Evolutionary conservation across 2,329 filamentous ascomycete genomes (phyloP).

Genomic region (Diaporthe batatas): DNA sequence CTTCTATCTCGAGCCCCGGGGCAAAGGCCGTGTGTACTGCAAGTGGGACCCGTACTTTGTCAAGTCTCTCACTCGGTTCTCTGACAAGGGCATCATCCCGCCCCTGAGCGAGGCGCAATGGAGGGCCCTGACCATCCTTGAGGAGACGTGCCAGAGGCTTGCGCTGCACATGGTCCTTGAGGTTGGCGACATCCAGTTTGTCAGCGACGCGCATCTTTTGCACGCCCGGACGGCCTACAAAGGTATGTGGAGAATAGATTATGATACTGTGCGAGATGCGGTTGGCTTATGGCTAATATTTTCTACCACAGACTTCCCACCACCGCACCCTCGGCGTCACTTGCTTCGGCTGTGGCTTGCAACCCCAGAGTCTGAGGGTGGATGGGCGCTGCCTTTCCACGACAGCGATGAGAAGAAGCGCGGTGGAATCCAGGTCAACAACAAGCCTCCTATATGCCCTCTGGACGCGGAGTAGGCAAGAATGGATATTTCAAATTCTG

Average conservation of each 20-base stretch:
- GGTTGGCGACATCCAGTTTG: conserved; percentile 89
- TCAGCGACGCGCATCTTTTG: conserved; percentile 83
- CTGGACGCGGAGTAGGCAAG: conserved; percentile 78
- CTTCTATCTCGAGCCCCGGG: conserved; percentile 80
- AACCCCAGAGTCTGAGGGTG: conserved; percentile 84
- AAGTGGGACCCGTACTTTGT: conserved; percentile 96
- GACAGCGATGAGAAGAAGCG: conserved; percentile 88
- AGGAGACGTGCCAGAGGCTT: conserved; percentile 80
- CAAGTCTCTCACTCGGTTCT: conserved; percentile 80
- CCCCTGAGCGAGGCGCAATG: conserved; percentile 77
- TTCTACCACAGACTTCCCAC: conserved; percentile 61
- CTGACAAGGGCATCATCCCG: conserved; percentile 73
- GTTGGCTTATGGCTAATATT: not conserved
- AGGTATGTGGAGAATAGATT: conserved; percentile 61
- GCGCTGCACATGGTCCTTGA: conserved; percentile 88
- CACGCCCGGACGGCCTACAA: conserved; percentile 87
- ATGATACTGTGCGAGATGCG: not conserved
- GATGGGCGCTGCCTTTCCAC: conserved; percentile 86
- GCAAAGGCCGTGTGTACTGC: conserved; percentile 77
- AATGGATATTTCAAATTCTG: conserved; percentile 63
- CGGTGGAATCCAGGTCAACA: conserved; percentile 88
- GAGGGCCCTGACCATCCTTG: conserved; percentile 77
- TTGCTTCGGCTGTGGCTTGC: conserved; percentile 88
- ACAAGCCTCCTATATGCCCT: conserved; percentile 79
- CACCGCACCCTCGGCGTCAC: conserved; percentile 79